These are phyloP conservation scores for Ramularia endophylla DNA, from an alignment of 2,329 filamentous ascomycete genomes.

Conservation along the genomic window DNA sequence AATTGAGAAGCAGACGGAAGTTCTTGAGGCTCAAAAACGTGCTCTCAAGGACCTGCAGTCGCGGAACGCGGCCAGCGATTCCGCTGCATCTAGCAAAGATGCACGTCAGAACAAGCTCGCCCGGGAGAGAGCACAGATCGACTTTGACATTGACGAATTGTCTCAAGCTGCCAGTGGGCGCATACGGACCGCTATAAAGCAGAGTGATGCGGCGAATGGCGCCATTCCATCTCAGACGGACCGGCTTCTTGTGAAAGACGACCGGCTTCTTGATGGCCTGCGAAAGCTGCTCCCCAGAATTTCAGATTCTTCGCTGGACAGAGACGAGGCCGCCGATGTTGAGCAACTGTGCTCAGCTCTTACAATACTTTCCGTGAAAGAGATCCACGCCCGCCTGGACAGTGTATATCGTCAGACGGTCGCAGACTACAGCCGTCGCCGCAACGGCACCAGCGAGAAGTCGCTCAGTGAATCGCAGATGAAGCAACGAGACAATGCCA, in stretches of 20 bases:
- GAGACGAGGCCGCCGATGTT: conserved; percentile 44
- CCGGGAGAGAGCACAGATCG: conserved; percentile 39
- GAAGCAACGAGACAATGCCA: conserved; percentile 40
- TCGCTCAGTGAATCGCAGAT: conserved; percentile 13
- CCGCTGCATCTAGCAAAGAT: conserved; percentile 3
- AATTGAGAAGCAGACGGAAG: conserved; percentile 59
- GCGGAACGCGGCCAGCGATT: conserved; percentile 25
- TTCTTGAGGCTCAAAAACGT: conserved; percentile 56
- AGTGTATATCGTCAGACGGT: conserved; percentile 40
- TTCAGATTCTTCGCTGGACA: conserved; percentile 41
- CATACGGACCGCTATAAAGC: conserved; percentile 41
- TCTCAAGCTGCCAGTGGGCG: conserved; percentile 26
- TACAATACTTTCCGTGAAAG: conserved; percentile 34
- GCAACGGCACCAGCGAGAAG: conserved; percentile 18
- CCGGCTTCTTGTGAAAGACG: conserved; percentile 47
- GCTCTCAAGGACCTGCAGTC: conserved; percentile 52
- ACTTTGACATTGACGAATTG: conserved; percentile 33
- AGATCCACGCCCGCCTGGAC: conserved; percentile 43
- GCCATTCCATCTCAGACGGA: conserved; percentile 47
- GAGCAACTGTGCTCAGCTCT: conserved; percentile 49
- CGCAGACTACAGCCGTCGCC: conserved; percentile 3
- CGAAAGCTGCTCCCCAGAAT: conserved; percentile 62
- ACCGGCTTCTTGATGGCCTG: conserved; percentile 58
- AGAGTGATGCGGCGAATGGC: conserved; percentile 41
- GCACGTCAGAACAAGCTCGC: conserved; percentile 20